Conservation (phyloP, 1,139 yeast genomes). For the Suhomyces bolitotheri region DNA sequence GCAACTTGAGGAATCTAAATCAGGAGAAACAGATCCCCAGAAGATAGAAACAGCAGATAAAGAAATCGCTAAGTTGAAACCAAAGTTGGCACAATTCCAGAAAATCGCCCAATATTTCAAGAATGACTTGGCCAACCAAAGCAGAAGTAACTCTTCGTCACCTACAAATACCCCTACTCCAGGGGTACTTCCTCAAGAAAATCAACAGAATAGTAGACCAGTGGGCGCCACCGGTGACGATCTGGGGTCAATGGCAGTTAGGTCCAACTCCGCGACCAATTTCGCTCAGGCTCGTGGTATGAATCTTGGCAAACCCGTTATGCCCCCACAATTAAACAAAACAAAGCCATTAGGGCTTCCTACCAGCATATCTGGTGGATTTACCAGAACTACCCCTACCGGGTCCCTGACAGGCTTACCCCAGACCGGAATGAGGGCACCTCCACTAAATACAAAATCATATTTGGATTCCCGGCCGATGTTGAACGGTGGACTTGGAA, state of each 20-base stretch:
- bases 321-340: slow-evolving; percentile 3
- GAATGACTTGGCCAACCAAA: slow-evolving; percentile 35
- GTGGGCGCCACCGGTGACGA: background rate
- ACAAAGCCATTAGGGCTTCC: slow-evolving; percentile 9
- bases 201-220: slow-evolving; percentile 3
- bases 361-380: slow-evolving; percentile 7
- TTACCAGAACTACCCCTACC: slow-evolving; percentile 10
- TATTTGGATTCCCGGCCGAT: slow-evolving; percentile 6
- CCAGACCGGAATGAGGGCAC: slow-evolving; percentile 11
- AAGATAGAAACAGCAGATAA: slow-evolving; percentile 35
- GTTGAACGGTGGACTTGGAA: slow-evolving; percentile 9
- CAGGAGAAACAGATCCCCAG: slow-evolving; percentile 25
- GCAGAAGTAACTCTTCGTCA: slow-evolving; percentile 8
- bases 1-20: slow-evolving; percentile 29
- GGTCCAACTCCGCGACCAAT: slow-evolving; percentile 6
- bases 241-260: too few relatives aligned
- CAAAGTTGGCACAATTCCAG: slow-evolving; percentile 39
- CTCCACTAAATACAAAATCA: slow-evolving; percentile 7
- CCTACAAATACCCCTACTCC: slow-evolving; percentile 1
- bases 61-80: slow-evolving; percentile 36
- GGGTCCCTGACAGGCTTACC: slow-evolving; percentile 7
- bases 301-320: slow-evolving; percentile 4
- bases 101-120: slow-evolving; percentile 42
- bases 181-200: slow-evolving; percentile 9
- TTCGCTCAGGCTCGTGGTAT: background rate